phyloP scores from a whole-genome alignment of 106 monocot genomes.

The Phalaenopsis equestris region DNA sequence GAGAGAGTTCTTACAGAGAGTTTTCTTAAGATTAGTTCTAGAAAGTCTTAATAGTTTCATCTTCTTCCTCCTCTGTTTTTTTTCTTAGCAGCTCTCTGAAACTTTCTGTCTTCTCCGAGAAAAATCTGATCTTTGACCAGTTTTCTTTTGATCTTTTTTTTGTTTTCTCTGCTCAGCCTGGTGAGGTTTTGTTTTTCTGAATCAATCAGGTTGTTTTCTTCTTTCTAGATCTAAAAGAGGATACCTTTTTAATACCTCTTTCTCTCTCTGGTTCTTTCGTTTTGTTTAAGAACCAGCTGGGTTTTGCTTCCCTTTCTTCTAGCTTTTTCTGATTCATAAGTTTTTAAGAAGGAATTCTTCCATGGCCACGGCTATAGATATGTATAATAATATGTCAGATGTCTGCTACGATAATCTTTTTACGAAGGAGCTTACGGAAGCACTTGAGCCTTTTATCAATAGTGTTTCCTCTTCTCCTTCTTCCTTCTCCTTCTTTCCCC shows the following conservation, averaged over 20 bases:
- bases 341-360: slow-evolving; percentile 1
- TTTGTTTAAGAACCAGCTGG: slow-evolving; percentile 25
- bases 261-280: slow-evolving; percentile 22
- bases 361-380: slow-evolving; percentile 34
- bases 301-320: not conserved
- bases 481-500: slow-evolving; percentile 10
- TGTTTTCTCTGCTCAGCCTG: slow-evolving; percentile 1
- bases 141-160: slow-evolving; percentile 10
- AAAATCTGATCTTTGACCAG: not conserved
- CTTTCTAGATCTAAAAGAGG: slow-evolving; percentile 7
- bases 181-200: slow-evolving; percentile 32
- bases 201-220: slow-evolving; percentile 17
- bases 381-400: slow-evolving; percentile 13
- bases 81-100: not conserved
- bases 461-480: slow-evolving; percentile 24
- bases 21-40: not conserved
- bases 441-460: slow-evolving; percentile 53
- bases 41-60: not conserved
- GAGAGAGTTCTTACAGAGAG: slow-evolving; percentile 9
- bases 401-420: slow-evolving; percentile 17
- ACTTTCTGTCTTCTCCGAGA: slow-evolving; percentile 11
- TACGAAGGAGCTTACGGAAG: slow-evolving; percentile 36
- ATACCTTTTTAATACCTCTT: slow-evolving; percentile 4
- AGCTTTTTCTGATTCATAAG: not conserved
- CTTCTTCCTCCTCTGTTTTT: no score